Evolutionary conservation across 2,329 filamentous ascomycete genomes (phyloP).

Genomic region (Escovopsis sp.): DNA sequence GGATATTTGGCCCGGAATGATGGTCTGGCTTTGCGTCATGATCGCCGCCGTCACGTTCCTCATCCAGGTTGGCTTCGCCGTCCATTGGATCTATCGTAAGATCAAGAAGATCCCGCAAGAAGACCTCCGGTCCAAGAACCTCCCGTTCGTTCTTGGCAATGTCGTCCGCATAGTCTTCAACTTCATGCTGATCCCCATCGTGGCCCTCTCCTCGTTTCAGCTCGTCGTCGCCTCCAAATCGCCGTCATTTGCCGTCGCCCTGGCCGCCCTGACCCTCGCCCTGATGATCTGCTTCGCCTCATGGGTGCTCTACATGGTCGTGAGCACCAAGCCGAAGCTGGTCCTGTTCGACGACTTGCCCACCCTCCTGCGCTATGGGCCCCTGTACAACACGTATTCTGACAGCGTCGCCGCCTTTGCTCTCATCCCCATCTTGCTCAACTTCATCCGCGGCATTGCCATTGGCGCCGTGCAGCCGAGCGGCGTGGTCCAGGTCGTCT

Average conservation of each 20-base stretch:
- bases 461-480: slow-evolving; percentile 88
- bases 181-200: slow-evolving; percentile 77
- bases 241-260: slow-evolving; percentile 53
- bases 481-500: slow-evolving; percentile 81
- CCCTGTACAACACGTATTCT: slow-evolving; percentile 93
- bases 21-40: slow-evolving; percentile 75
- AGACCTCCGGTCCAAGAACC: slow-evolving; percentile 79
- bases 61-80: slow-evolving; percentile 61
- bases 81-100: slow-evolving; percentile 61
- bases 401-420: slow-evolving; percentile 87
- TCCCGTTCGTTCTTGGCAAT: slow-evolving; percentile 72
- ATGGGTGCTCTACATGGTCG: slow-evolving; percentile 72
- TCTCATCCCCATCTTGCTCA: slow-evolving; percentile 71
- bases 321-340: slow-evolving; percentile 64
- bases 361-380: slow-evolving; percentile 78
- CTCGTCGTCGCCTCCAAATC: slow-evolving; percentile 60
- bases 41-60: slow-evolving; percentile 51
- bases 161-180: slow-evolving; percentile 79
- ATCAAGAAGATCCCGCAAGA: slow-evolving; percentile 63
- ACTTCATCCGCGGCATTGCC: slow-evolving; percentile 72
- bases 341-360: slow-evolving; percentile 87
- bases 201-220: slow-evolving; percentile 82
- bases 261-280: slow-evolving; percentile 62
- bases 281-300: slow-evolving; percentile 56
- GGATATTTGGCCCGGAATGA: slow-evolving; percentile 91